Percentiles rank a stretch among this genome's conserved stretches.
Evolutionary conservation across 208 protist genomes (phyloP).

Genomic region (Trypanosoma avium): DNA sequence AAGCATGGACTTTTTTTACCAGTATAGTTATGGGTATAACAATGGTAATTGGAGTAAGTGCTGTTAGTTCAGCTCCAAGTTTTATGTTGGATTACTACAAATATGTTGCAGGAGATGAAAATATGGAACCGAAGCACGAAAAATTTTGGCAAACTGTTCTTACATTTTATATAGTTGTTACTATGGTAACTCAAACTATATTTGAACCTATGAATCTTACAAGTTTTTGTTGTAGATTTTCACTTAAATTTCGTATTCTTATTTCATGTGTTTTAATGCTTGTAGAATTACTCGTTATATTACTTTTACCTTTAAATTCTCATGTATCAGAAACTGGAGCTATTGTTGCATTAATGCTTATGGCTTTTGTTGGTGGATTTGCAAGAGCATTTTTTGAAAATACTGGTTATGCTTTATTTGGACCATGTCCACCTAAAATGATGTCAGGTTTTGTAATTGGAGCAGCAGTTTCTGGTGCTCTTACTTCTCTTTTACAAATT

Average conservation of each 20-base stretch:
- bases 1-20: slow-evolving; percentile 50
- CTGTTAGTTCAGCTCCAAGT: slow-evolving; percentile 78
- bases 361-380: slow-evolving; percentile 60
- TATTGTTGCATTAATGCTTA: slow-evolving; percentile 70
- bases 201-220: slow-evolving; percentile 75
- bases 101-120: slow-evolving; percentile 47
- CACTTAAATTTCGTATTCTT: slow-evolving; percentile 58
- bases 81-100: slow-evolving; percentile 89
- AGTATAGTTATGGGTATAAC: slow-evolving; percentile 78
- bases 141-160: slow-evolving; percentile 77
- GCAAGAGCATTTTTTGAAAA: slow-evolving; percentile 85
- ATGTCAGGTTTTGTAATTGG: slow-evolving; percentile 80
- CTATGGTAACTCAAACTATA: slow-evolving; percentile 70
- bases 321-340: slow-evolving; percentile 38
- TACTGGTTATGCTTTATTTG: slow-evolving; percentile 88
- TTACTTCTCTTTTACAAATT: slow-evolving; percentile 73
- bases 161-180: slow-evolving; percentile 81
- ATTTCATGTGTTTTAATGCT: slow-evolving; percentile 54
- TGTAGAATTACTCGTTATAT: slow-evolving; percentile 45
- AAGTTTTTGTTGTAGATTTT: slow-evolving; percentile 72
- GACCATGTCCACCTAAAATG: slow-evolving; percentile 53
- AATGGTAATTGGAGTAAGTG: slow-evolving; percentile 88
- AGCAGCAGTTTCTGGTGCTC: slow-evolving; percentile 53
- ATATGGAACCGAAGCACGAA: slow-evolving; percentile 28
- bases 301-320: slow-evolving; percentile 18